These are phyloP conservation scores for Tetraselmis chui DNA, from an alignment of 139 green algal species.

Conservation along the genomic window DNA sequence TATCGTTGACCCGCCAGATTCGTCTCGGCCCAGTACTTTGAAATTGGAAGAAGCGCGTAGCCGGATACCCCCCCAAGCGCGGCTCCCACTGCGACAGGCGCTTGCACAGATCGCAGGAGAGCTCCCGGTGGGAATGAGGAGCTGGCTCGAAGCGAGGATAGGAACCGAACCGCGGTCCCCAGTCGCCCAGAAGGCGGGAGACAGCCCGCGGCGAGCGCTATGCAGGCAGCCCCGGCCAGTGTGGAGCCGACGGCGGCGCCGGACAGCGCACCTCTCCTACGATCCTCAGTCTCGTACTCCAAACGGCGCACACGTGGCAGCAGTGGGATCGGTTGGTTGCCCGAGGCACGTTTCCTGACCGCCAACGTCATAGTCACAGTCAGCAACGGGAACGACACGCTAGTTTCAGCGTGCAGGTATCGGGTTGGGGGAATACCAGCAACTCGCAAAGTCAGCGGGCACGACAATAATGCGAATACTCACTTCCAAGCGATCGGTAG, in stretches of 20 bases:
- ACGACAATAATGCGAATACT: too few relatives aligned
- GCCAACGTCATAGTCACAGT: too few relatives aligned
- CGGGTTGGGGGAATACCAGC: too few relatives aligned
- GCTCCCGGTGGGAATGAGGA: too few relatives aligned
- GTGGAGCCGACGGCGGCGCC: not conserved
- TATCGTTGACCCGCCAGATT: constrained; percentile 21
- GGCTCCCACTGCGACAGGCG: not conserved
- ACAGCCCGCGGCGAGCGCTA: too few relatives aligned
- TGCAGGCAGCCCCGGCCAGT: not conserved
- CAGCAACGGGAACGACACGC: too few relatives aligned
- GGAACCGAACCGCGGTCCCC: too few relatives aligned
- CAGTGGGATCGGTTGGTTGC: not conserved
- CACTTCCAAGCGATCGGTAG: constrained; percentile 2
- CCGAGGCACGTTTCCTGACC: not conserved
- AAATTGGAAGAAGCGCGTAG: not conserved
- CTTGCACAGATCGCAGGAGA: too few relatives aligned
- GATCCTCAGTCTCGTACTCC: not conserved
- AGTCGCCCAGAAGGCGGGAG: not conserved
- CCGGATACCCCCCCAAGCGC: not conserved
- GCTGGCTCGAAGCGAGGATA: too few relatives aligned
- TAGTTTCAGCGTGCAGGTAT: too few relatives aligned
- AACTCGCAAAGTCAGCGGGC: too few relatives aligned
- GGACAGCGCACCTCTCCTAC: not conserved
- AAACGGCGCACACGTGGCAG: not conserved
- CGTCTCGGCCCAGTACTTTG: constrained; percentile 37